Percentiles rank a stretch among this genome's conserved stretches.
Conservation (phyloP, 73 alveolate genomes). For the Blepharisma japonicum region DNA sequence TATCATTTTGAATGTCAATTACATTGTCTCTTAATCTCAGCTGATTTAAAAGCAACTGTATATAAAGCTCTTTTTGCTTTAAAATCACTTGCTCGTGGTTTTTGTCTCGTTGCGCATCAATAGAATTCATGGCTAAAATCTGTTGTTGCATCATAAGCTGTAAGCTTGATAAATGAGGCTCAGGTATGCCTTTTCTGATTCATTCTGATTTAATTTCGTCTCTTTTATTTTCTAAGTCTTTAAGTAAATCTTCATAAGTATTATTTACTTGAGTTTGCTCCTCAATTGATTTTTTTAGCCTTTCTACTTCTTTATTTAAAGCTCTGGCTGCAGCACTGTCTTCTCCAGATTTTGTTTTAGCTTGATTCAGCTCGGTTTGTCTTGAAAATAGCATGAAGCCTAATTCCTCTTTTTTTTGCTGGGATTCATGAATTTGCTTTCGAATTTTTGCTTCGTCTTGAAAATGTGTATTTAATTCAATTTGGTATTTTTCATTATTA, state of each 20-base stretch:
- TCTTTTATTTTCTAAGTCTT: neutral
- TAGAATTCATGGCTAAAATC: neutral
- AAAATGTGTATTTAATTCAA: neutral
- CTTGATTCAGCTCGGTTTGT: neutral
- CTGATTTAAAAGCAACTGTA: neutral
- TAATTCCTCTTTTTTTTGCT: neutral
- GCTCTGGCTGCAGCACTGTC: neutral
- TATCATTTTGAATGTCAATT: constrained; percentile 2
- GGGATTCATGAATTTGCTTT: neutral
- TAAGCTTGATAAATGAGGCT: constrained; percentile 5
- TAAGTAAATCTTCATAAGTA: neutral
- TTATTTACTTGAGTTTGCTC: neutral
- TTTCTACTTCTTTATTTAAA: neutral
- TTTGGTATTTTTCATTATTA: too few species aligned
- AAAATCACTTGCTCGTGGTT: constrained; percentile 4
- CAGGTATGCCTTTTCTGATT: neutral
- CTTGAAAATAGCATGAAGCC: constrained; percentile 1
- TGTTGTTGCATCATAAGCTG: neutral
- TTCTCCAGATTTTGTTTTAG: neutral
- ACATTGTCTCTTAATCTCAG: constrained; percentile 13
- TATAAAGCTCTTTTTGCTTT: constrained; percentile 10
- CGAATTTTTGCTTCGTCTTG: neutral
- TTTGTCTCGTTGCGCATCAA: neutral
- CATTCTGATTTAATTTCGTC: neutral
- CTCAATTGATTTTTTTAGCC: neutral